phyloP scores from a whole-genome alignment of 2,329 filamentous ascomycete species.

The Venturia nashicola region DNA sequence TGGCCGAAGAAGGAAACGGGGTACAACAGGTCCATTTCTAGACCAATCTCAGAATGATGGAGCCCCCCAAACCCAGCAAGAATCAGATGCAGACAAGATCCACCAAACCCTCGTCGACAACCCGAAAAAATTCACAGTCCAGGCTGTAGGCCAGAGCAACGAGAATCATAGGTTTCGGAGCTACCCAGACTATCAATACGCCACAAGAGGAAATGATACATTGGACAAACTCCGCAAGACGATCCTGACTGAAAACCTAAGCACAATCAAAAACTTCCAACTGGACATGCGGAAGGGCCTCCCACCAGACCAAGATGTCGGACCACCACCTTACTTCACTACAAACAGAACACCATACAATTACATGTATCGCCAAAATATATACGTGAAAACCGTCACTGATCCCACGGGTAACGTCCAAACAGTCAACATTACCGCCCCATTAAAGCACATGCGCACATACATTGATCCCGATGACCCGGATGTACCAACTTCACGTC shows the following conservation, averaged over 20 bases:
- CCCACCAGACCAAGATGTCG: slow-evolving; percentile 3
- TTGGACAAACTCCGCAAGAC: slow-evolving; percentile 56
- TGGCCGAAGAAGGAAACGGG: slow-evolving; percentile 72
- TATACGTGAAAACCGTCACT: slow-evolving; percentile 53
- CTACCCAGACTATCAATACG: slow-evolving; percentile 70
- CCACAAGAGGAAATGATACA: slow-evolving; percentile 55
- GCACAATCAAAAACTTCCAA: slow-evolving; percentile 7
- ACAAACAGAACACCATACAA: slow-evolving; percentile 20
- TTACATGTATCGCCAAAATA: slow-evolving; percentile 76
- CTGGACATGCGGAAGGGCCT: slow-evolving; percentile 2
- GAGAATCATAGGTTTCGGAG: slow-evolving; percentile 80
- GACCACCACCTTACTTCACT: slow-evolving; percentile 8
- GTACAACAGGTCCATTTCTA: slow-evolving; percentile 53
- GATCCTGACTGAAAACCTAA: background rate
- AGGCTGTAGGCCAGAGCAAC: slow-evolving; percentile 59
- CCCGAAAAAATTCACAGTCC: slow-evolving; percentile 49
- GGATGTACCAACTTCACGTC: slow-evolving; percentile 47
- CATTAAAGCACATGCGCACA: slow-evolving; percentile 43
- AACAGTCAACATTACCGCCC: slow-evolving; percentile 13
- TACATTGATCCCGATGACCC: slow-evolving; percentile 50
- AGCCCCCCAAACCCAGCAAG: background rate
- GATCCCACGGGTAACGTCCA: slow-evolving; percentile 34
- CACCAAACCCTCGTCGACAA: slow-evolving; percentile 61
- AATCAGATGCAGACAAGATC: slow-evolving; percentile 26
- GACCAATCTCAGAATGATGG: background rate